Evolutionary conservation across 768 basidiomycete species (phyloP).

Genomic region (Trametes sanguinea): DNA sequence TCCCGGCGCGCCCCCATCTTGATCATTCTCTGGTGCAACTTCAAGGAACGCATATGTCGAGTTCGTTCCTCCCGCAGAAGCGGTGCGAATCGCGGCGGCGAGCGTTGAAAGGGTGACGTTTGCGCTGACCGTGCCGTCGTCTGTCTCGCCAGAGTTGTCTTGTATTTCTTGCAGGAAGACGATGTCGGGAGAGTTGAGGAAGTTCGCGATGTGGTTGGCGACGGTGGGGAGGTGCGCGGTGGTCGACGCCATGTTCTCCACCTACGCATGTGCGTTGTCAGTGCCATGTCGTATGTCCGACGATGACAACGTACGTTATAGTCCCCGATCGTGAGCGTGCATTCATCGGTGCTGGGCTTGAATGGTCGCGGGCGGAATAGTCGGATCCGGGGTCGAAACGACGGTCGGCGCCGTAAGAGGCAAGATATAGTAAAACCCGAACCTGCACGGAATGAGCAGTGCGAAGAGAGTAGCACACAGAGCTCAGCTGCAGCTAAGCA

Average conservation of each 20-base stretch:
- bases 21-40: conserved; percentile 50
- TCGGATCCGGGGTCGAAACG: conserved; percentile 40
- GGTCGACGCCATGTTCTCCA: conserved; percentile 29
- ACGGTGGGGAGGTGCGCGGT: conserved; percentile 31
- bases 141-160: conserved; percentile 52
- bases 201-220: conserved; percentile 54
- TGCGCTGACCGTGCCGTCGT: conserved; percentile 55
- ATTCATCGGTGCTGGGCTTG: conserved; percentile 36
- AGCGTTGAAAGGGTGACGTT: conserved; percentile 54
- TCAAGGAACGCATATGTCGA: conserved; percentile 50
- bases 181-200: conserved; percentile 56
- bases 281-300: not conserved
- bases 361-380: conserved; percentile 45
- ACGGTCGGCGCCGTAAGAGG: conserved; percentile 57
- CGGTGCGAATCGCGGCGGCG: conserved; percentile 45
- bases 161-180: conserved; percentile 69
- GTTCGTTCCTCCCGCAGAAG: conserved; percentile 21
- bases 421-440: conserved; percentile 58
- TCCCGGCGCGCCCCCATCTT: conserved; percentile 63
- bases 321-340: conserved; percentile 54
- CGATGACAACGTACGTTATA: conserved; percentile 48
- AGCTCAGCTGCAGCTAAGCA: not conserved
- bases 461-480: too few relatives aligned
- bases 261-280: conserved; percentile 13
- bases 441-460: not conserved